Conservation (phyloP, 805 yeast genomes). For the Pichia membranifaciens region DNA sequence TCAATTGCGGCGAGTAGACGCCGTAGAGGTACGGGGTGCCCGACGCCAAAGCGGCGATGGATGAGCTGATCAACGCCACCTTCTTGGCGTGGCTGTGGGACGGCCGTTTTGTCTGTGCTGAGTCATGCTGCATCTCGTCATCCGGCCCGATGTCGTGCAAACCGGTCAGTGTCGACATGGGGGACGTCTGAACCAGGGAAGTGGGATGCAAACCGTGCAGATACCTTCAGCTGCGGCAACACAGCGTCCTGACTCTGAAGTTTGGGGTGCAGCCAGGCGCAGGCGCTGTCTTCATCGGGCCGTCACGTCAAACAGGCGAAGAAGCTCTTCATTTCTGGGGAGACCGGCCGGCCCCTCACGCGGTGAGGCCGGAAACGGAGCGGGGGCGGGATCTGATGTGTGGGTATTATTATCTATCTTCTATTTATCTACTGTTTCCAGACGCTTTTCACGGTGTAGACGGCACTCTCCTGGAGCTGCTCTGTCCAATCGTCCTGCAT, state of each 20-base stretch:
- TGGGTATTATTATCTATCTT: no score
- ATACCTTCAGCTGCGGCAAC: no score
- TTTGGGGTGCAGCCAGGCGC: no score
- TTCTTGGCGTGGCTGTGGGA: constrained; percentile 6
- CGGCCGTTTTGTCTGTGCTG: not conserved
- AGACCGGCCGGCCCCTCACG: no score
- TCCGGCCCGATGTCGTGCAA: no score
- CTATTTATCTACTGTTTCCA: constrained; percentile 20
- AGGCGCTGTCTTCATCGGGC: no score
- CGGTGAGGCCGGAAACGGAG: not conserved
- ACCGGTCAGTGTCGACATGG: no score
- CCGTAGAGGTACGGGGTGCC: constrained; percentile 76
- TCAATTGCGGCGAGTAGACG: constrained; percentile 68
- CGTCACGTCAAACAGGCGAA: no score
- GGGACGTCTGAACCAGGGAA: no score
- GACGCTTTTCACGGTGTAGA: constrained; percentile 21
- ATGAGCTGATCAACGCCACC: constrained; percentile 19
- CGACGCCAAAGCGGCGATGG: constrained; percentile 55
- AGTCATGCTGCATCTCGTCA: not conserved
- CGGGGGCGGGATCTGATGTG: not conserved
- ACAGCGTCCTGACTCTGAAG: no score
- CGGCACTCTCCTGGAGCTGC: constrained; percentile 23
- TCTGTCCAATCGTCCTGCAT: constrained; percentile 28
- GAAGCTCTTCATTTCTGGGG: no score
- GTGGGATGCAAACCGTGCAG: no score